Evolutionary conservation across 75 land plant species (phyloP).

Genomic region (Larix kaempferi): DNA sequence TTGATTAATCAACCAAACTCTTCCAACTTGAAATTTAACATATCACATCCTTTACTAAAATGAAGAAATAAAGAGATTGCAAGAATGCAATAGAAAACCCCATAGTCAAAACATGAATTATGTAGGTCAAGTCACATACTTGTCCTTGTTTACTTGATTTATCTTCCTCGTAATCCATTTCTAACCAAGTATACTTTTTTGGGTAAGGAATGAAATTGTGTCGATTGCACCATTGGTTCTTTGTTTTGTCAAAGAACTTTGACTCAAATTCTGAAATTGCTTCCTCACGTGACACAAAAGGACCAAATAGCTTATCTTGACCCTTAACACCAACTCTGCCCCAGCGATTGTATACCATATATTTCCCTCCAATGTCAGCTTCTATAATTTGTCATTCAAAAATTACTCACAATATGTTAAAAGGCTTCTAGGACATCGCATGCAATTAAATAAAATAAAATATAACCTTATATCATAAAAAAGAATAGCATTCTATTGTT

Average conservation of each 20-base stretch:
- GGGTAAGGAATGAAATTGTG: slow-evolving; percentile 49
- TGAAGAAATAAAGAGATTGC: not conserved
- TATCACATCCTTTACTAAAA: not conserved
- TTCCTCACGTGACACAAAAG: slow-evolving; percentile 27
- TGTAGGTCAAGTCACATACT: slow-evolving; percentile 18
- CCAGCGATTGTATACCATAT: slow-evolving; percentile 81
- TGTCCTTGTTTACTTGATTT: not conserved
- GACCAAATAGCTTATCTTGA: slow-evolving; percentile 73
- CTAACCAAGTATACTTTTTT: slow-evolving; percentile 82
- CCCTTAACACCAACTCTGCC: slow-evolving; percentile 96
- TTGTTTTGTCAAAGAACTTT: slow-evolving; percentile 80
- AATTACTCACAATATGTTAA: too few species aligned
- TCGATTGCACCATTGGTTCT: slow-evolving; percentile 69
- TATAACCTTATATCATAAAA: too few species aligned
- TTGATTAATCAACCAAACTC: not conserved
- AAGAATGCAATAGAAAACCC: not conserved
- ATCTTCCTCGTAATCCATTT: slow-evolving; percentile 84
- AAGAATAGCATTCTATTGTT: too few species aligned
- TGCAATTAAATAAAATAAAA: too few species aligned
- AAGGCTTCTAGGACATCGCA: too few species aligned
- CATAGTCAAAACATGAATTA: not conserved
- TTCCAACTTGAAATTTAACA: not conserved
- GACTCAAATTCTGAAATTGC: slow-evolving; percentile 67
- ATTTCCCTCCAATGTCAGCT: slow-evolving; percentile 59
- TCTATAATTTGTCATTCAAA: slow-evolving; percentile 42